Base-by-base conservation (phyloP, 73 alveolate genomes). In the Breviolum minutum region DNA sequence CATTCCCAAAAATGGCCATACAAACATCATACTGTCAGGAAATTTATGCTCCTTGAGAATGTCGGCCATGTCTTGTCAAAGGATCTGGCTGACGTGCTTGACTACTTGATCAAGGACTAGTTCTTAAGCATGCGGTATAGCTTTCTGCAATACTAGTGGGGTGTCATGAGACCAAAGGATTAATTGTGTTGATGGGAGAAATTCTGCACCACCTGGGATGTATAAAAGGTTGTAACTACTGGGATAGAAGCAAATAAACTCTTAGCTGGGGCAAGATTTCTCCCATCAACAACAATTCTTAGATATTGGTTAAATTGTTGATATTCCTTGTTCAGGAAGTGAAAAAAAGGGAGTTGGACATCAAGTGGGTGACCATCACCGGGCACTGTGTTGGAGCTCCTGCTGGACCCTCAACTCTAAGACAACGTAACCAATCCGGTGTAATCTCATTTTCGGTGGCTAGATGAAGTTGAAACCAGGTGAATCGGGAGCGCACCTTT, bases 381-480 rank as follows among this genome's bases (percentile, higher is more conserved):
- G 89, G 89, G 26, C 89, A 80, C 68, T 32, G 48, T 80, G 89
- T 80, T 1, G 89, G 89, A 9, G 89, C 89, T 9, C 89, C 89
- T 10, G 89, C 69, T 30, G 30, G 89, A 10, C 27, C 29, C 89
- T 48, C 68, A 80, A 27, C 0, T n/a, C 62, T 27, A 71, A 5
- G 40, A 8, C 81, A 13, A 71, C 1, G 10, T 22, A 68, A 68
- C 77, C 77, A 14, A 2, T 17, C 3, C 17, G 17, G 24, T 17
- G 77, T 14, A 22, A 14, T 68, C n/a, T 68, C n/a, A 68, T 68
- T 2, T 68, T 68, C 8, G 77, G 77, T 17, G 3, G 77, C 24
- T 68, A 14, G 24, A 68, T 68, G 77, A 22, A 14, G 17, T 68
- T 14, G 77, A 68, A 27, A 9, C 12, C 70, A 80, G 89, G 69